Evolutionary conservation across 2,329 filamentous ascomycete genomes (phyloP).

Genomic region (Hypoxylon sp.): DNA sequence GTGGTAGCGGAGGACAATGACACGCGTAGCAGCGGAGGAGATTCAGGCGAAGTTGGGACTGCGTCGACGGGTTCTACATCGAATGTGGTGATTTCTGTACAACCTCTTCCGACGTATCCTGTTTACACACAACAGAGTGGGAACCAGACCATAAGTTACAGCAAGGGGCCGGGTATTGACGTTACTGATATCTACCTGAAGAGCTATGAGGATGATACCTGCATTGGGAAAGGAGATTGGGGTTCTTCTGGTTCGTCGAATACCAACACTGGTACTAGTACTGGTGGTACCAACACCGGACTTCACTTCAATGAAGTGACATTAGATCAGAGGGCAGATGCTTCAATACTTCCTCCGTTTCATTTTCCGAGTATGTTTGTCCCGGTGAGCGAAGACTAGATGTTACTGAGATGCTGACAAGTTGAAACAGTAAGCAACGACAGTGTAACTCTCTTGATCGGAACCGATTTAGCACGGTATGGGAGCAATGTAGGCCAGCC

Average conservation of each 20-base stretch:
- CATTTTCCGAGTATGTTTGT: conserved; percentile 30
- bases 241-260: not conserved
- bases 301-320: conserved; percentile 1
- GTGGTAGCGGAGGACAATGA: conserved; percentile 26
- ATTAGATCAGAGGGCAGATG: conserved; percentile 15
- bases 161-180: conserved; percentile 21
- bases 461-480: not conserved
- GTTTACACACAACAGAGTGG: conserved; percentile 3
- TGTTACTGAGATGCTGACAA: conserved; percentile 18
- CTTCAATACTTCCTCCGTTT: conserved; percentile 10
- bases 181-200: conserved; percentile 28
- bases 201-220: conserved; percentile 13
- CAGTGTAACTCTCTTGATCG: conserved; percentile 34
- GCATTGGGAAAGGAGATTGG: conserved; percentile 22
- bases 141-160: conserved; percentile 22
- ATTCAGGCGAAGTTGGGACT: conserved; percentile 13
- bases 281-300: not conserved
- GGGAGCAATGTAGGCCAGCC: conserved; percentile 19
- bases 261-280: not conserved
- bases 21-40: conserved; percentile 1
- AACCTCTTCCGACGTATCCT: conserved; percentile 22
- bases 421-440: conserved; percentile 20
- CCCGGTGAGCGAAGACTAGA: not conserved
- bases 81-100: conserved; percentile 35
- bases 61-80: conserved; percentile 20